Conservation (phyloP, 1,284 basidiomycete genomes). For the Vanrija pseudolonga region DNA sequence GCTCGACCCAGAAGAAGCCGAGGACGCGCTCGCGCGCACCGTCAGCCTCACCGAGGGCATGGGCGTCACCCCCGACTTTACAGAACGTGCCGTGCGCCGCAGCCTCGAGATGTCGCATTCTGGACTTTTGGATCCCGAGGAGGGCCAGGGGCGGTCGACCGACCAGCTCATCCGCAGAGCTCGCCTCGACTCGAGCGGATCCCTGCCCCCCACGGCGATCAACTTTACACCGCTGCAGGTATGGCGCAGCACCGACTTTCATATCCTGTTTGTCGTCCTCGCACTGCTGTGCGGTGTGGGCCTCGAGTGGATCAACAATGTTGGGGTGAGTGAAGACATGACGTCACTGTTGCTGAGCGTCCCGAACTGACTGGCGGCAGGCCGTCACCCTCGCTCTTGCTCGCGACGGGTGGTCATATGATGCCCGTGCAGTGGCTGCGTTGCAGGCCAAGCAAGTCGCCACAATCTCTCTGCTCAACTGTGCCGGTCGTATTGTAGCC, state of each 20-base stretch:
- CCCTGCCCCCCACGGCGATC: conserved; percentile 23
- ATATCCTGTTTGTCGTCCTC: conserved; percentile 67
- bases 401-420: conserved; percentile 61
- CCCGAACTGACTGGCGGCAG: neutral
- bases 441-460: conserved; percentile 86
- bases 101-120: neutral
- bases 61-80: neutral
- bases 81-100: neutral
- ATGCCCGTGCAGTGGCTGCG: conserved; percentile 62
- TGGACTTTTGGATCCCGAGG: neutral
- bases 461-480: conserved; percentile 78
- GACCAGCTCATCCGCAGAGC: conserved; percentile 3
- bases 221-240: conserved; percentile 28
- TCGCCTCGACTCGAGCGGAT: conserved; percentile 21
- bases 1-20: conserved; percentile 9
- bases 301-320: conserved; percentile 92
- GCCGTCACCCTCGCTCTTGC: conserved; percentile 82
- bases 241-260: conserved; percentile 60
- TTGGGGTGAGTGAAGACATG: conserved; percentile 54
- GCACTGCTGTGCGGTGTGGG: conserved; percentile 78
- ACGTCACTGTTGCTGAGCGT: neutral
- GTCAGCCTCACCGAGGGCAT: too few species aligned
- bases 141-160: neutral
- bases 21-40: conserved; percentile 6
- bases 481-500: conserved; percentile 70